Evolutionary conservation across 169 alveolate genomes (phyloP).

Genomic region (Cryptosporidium bovis): DNA sequence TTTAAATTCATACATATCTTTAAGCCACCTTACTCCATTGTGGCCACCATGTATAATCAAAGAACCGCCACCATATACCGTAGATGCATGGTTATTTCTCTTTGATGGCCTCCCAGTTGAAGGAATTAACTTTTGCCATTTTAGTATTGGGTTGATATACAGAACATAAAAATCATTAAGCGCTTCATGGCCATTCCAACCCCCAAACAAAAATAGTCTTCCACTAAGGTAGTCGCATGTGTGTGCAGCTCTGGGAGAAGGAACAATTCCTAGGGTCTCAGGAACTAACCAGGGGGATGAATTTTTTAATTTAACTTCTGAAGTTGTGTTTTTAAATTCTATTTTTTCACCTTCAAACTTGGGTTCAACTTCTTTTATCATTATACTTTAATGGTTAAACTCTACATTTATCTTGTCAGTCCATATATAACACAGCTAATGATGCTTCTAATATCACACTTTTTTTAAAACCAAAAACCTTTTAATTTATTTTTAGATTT

Average conservation of each 20-base stretch:
- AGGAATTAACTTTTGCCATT: conserved; percentile 80
- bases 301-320: neutral
- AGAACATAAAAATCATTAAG: conserved; percentile 81
- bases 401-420: too few species aligned
- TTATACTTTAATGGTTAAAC: too few species aligned
- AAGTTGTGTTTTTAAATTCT: too few species aligned
- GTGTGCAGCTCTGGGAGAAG: conserved; percentile 85
- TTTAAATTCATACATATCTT: conserved; percentile 79
- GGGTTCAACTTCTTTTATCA: too few species aligned
- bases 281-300: conserved; percentile 68
- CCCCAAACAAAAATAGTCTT: conserved; percentile 80
- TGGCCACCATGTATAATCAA: conserved; percentile 82
- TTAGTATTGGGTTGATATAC: conserved; percentile 75
- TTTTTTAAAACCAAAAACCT: too few species aligned
- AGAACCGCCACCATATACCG: conserved; percentile 70
- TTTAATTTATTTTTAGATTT: too few species aligned
- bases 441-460: too few species aligned
- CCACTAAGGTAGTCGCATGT: conserved; percentile 80
- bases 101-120: conserved; percentile 74
- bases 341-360: too few species aligned
- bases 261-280: conserved; percentile 78
- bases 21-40: conserved; percentile 80
- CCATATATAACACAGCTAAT: too few species aligned
- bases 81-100: conserved; percentile 83
- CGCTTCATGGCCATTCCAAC: conserved; percentile 83